These are phyloP conservation scores for Gracilaria vermiculophylla DNA, from an alignment of 23 red algal genomes.

Conservation along the genomic window DNA sequence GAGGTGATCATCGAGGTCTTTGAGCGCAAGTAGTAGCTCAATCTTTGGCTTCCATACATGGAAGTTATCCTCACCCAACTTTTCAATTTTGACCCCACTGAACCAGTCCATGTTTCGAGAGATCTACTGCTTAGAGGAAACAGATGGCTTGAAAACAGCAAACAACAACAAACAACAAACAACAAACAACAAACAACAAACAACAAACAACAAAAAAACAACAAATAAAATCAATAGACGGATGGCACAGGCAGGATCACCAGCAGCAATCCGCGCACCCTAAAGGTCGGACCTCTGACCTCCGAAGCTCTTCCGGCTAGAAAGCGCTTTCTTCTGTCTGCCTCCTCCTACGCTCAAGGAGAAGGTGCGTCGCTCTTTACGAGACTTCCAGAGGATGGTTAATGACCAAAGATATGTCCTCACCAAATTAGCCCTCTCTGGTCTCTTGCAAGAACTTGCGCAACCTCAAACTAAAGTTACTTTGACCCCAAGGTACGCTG, in stretches of 20 bases:
- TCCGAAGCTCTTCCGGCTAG: constrained; percentile 17
- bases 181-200: no score
- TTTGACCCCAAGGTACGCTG: not conserved
- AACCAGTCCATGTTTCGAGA: not conserved
- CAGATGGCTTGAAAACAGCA: not conserved
- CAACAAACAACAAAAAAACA: no score
- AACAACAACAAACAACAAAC: not conserved
- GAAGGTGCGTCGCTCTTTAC: constrained; percentile 20
- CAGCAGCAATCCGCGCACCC: not conserved
- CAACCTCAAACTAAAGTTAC: constrained; percentile 1
- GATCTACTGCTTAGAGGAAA: not conserved
- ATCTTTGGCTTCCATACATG: constrained; percentile 46
- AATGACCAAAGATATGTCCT: constrained; percentile 28
- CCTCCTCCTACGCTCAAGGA: constrained; percentile 8
- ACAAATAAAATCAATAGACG: not conserved
- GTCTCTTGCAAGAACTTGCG: constrained; percentile 10
- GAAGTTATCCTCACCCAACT: constrained; percentile 25
- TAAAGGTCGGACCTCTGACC: constrained; percentile 4
- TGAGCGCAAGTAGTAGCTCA: constrained; percentile 30
- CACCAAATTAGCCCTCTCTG: not conserved
- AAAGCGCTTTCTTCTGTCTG: constrained; percentile 20
- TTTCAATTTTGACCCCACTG: constrained; percentile 21
- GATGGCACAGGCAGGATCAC: not conserved
- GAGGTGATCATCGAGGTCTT: constrained; percentile 40
- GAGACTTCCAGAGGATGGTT: constrained; percentile 32